These are phyloP conservation scores for Fraxinus sp. DNA, from an alignment of 305 asterid species.

Conservation along the genomic window DNA sequence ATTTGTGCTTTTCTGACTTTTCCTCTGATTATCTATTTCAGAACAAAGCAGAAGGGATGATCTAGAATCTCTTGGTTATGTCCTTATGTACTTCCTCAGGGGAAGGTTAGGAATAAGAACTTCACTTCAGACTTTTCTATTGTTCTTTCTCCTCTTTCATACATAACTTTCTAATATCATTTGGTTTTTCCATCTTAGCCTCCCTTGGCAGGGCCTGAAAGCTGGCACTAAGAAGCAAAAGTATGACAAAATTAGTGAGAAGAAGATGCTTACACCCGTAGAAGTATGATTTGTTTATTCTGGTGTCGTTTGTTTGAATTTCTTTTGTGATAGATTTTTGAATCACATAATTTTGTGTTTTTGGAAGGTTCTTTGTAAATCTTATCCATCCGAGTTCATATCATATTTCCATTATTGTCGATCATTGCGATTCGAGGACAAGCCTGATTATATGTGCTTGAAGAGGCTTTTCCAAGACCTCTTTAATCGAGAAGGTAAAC, in stretches of 20 bases:
- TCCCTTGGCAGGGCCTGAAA: slow-evolving; percentile 90
- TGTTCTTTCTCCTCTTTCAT: neutral
- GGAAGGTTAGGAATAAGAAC: slow-evolving; percentile 54
- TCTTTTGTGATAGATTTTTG: neutral
- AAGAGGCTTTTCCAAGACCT: slow-evolving; percentile 82
- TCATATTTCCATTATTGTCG: slow-evolving; percentile 84
- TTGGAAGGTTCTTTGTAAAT: slow-evolving; percentile 69
- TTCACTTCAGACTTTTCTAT: neutral
- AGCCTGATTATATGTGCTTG: slow-evolving; percentile 84
- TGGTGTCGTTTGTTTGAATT: neutral
- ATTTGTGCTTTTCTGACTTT: neutral
- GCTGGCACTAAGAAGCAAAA: slow-evolving; percentile 85
- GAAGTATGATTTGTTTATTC: slow-evolving; percentile 47
- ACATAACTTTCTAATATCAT: slow-evolving; percentile 12
- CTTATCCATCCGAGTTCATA: slow-evolving; percentile 70
- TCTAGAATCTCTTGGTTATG: slow-evolving; percentile 82
- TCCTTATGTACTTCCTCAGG: slow-evolving; percentile 78
- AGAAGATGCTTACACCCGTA: slow-evolving; percentile 79
- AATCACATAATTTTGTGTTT: slow-evolving; percentile 4
- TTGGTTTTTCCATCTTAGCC: slow-evolving; percentile 41
- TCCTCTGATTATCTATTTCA: slow-evolving; percentile 29
- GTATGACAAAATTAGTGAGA: slow-evolving; percentile 83
- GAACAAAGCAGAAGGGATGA: slow-evolving; percentile 93
- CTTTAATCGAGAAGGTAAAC: slow-evolving; percentile 73
- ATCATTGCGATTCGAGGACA: slow-evolving; percentile 75